Conservation (phyloP, 306 rosid species). For the Trichosanthes truncata region DNA sequence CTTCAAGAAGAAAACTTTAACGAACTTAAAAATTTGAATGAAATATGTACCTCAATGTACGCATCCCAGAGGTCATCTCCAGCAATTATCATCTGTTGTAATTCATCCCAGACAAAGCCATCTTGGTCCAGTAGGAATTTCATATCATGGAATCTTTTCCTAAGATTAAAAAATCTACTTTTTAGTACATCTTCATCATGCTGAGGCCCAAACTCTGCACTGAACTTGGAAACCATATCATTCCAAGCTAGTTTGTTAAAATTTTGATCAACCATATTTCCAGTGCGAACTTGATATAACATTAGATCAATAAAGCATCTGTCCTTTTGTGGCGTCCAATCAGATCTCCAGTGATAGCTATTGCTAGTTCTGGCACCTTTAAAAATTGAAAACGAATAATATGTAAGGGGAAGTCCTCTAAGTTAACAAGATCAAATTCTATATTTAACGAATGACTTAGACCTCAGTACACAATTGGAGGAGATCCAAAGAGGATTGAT, state of each 20-base stretch:
- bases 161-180: slow-evolving; percentile 30
- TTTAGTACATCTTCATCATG: slow-evolving; percentile 29
- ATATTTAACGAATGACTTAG: not conserved
- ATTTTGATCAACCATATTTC: slow-evolving; percentile 29
- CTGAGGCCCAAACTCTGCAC: slow-evolving; percentile 38
- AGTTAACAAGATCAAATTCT: not conserved
- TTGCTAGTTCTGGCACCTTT: slow-evolving; percentile 24
- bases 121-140: slow-evolving; percentile 31
- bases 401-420: not conserved
- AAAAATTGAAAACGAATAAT: not conserved
- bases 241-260: slow-evolving; percentile 40
- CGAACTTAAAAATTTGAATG: not conserved
- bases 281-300: slow-evolving; percentile 36
- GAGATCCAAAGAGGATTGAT: not conserved
- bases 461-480: not conserved
- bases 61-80: slow-evolving; percentile 42
- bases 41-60: slow-evolving; percentile 32
- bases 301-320: slow-evolving; percentile 47
- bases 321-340: slow-evolving; percentile 43
- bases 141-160: slow-evolving; percentile 39
- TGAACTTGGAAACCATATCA: slow-evolving; percentile 39
- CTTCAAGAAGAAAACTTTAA: not conserved
- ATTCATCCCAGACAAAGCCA: slow-evolving; percentile 54
- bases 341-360: slow-evolving; percentile 20
- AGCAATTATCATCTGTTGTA: slow-evolving; percentile 36